Base-by-base conservation (phyloP, 345 rosid genomes). In the Citrus reticulata region DNA sequence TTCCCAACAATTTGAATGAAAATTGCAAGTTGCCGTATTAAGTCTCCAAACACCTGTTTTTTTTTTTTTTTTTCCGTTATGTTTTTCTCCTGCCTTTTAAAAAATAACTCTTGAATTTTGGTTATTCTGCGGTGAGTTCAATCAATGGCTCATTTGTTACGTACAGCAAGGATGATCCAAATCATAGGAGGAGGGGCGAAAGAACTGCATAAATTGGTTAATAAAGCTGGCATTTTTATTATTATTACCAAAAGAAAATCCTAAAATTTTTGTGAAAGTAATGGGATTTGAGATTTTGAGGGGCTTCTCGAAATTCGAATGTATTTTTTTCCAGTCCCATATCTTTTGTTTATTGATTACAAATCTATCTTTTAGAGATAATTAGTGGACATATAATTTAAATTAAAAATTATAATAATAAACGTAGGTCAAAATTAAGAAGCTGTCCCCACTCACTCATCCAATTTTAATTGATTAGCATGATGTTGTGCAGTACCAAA, bases 401-500 rank as follows among this genome's bases (percentile, higher is more conserved):
- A 30, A 34, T 20, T 19, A 55, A 30, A 55, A 37, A 37, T 1
- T 7, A 42, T 19, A 20, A 20, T 6, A 24, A 27, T 24, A 30
- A 46, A 42, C 17, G 9, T 19, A 68, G 82, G 74, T 75, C 79
- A 63, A 76, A 70, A 27, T 65, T 51, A 57, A 61, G 61, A 49
- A 13, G 64, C 37, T 65, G 80, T 66, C 80, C 80, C 82, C 73
- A 64, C 79, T 5, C 59, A 64, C 40, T 25, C 34, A 49, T 70
- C 57, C 17, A 67, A 82, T 67, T 80, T 13, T 80, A 57, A 79
- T 77, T 69, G 79, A 80, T 30, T 81, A 66, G 74, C 77, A 83
- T 84, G 84, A 79, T 73, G 87, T 77, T 72, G 83, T 54, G 67
- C 69, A 67, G 79, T 82, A 80, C 72, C 63, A 73, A 29, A 83